phyloP scores from a whole-genome alignment of 202 grass and related monocot species.

The Carex arenaria region DNA sequence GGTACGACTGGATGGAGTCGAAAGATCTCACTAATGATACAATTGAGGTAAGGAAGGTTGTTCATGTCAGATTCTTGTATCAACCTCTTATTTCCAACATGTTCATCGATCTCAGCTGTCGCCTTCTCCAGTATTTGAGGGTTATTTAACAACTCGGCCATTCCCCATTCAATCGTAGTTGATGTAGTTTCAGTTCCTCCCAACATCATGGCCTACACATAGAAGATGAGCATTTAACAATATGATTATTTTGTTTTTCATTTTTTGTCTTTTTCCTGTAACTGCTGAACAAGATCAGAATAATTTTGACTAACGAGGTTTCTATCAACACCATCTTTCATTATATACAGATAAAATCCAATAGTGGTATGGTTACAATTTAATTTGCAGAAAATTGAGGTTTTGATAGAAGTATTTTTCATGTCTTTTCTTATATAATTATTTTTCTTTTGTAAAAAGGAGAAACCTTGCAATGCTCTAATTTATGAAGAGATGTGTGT shows the following conservation, averaged over 20 bases:
- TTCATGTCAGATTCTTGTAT: constrained; percentile 48
- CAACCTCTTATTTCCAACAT: constrained; percentile 22
- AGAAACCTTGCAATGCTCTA: too few relatives aligned
- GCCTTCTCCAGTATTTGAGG: constrained; percentile 28
- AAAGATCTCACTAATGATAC: constrained; percentile 49
- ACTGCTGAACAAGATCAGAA: not conserved
- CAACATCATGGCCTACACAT: not conserved
- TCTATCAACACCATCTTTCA: too few relatives aligned
- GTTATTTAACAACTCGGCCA: constrained; percentile 46
- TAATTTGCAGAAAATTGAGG: not conserved
- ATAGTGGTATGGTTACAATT: not conserved
- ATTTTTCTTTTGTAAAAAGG: too few relatives aligned
- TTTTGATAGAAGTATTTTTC: not conserved
- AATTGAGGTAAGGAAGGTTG: constrained; percentile 44
- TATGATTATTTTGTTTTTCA: not conserved
- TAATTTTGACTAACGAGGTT: too few relatives aligned
- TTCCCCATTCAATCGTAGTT: constrained; percentile 38
- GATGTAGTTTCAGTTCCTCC: constrained; percentile 47
- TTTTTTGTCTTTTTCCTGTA: not conserved
- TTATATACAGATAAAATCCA: too few relatives aligned
- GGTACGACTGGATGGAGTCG: constrained; percentile 35
- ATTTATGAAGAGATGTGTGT: too few relatives aligned
- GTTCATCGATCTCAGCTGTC: constrained; percentile 34
- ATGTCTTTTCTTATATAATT: not conserved
- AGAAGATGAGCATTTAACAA: not conserved